Percentiles rank a stretch among this genome's conserved stretches.
These are phyloP conservation scores for Turritis glabra DNA, from an alignment of 345 rosid species.

Conservation along the genomic window DNA sequence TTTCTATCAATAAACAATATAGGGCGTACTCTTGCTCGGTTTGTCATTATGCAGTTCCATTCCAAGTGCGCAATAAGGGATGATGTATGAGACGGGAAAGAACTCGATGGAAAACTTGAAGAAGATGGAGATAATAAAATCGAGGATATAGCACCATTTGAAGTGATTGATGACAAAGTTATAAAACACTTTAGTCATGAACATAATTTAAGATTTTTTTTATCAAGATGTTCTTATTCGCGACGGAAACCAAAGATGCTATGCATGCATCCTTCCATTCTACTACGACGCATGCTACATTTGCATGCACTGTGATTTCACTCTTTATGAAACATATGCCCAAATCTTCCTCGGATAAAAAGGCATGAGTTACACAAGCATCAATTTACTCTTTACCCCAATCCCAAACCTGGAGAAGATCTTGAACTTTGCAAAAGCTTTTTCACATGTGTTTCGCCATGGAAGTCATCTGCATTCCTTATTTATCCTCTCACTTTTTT, in stretches of 20 bases:
- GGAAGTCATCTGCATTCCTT: not conserved
- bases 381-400: not conserved
- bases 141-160: not conserved
- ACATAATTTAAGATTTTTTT: not conserved
- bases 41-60: conserved; percentile 1
- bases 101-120: not conserved
- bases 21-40: conserved; percentile 3
- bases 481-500: not conserved
- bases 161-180: not conserved
- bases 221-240: not conserved
- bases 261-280: not conserved
- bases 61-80: not conserved
- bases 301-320: not conserved
- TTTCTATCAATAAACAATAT: not conserved
- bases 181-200: not conserved
- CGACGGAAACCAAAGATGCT: not conserved
- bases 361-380: not conserved
- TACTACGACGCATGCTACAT: not conserved
- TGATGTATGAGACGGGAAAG: not conserved
- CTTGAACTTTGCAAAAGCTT: not conserved
- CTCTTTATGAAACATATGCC: not conserved
- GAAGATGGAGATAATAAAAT: not conserved
- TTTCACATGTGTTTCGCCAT: not conserved
- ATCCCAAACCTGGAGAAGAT: not conserved
- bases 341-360: not conserved